Conservation (phyloP, 305 asterid species). For the Fraxinus baroniana region DNA sequence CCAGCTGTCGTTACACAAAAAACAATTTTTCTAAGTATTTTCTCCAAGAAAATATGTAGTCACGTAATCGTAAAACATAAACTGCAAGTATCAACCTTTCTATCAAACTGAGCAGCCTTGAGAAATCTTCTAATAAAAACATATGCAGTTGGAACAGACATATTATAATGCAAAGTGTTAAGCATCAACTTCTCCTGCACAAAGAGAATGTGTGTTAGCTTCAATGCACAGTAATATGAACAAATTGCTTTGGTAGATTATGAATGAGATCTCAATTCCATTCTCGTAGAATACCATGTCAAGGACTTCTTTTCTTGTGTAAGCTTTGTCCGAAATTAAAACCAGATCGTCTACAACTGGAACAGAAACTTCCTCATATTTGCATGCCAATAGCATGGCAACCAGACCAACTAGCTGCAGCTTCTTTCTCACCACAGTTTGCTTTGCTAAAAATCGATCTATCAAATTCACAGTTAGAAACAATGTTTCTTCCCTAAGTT, state of each 20-base stretch:
- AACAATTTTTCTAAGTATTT: background rate
- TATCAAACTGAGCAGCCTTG: constrained; percentile 89
- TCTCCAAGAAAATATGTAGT: background rate
- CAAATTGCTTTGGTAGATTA: background rate
- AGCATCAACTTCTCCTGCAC: constrained; percentile 81
- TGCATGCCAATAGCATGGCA: constrained; percentile 90
- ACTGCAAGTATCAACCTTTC: constrained; percentile 42
- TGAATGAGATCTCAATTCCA: background rate
- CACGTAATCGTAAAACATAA: background rate
- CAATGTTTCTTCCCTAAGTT: constrained; percentile 76
- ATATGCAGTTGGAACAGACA: constrained; percentile 88
- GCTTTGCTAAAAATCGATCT: constrained; percentile 80
- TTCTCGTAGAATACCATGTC: constrained; percentile 54
- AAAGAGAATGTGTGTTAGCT: background rate
- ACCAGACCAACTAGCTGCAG: constrained; percentile 89
- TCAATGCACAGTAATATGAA: background rate
- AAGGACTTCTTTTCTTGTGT: constrained; percentile 67
- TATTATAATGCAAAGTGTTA: constrained; percentile 73
- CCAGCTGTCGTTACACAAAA: constrained; percentile 46
- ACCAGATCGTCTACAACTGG: constrained; percentile 84
- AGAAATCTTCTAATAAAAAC: constrained; percentile 85
- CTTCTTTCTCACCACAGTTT: constrained; percentile 69
- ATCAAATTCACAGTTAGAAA: constrained; percentile 77
- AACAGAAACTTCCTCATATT: constrained; percentile 85
- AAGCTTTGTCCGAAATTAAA: constrained; percentile 87